Base-by-base conservation (phyloP, 139 green algal genomes). In the Closterium sp. region DNA sequence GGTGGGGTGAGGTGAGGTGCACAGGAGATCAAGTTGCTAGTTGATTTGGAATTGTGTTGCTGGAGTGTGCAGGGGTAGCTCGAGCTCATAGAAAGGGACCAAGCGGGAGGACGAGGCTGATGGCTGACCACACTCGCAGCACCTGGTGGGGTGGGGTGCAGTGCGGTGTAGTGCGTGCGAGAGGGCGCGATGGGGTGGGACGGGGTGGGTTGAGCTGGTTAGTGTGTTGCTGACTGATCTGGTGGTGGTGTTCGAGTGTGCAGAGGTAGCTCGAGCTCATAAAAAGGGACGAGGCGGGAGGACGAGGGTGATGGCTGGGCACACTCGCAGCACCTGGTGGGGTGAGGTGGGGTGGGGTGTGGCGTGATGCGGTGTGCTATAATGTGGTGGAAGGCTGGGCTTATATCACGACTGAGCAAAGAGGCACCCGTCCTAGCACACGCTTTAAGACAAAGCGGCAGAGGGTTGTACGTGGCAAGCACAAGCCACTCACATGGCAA, bases 1-100 rank as follows among this genome's bases (percentile, higher is more conserved):
- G 31, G 29, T 89, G 28, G 27, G 22, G 30, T 28, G 24, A 4
- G 87, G 87, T 38, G 32, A 3, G 32, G 32, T 38, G 2, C 2
- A 3, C 3, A 7, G 32, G 32, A 7, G 32, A 38, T 38, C 3
- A 3, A 2, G 2, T 38, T 38, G 32, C 32, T 38, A 38, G 2
- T 38, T 3, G 32, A 38, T 2, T 3, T 38, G 32, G 2, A 38
- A n/a, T n/a, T n/a, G n/a, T n/a, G n/a, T n/a, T 50, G 38, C 38
- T 50, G 38, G 38, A 50, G 38, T 50, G 38, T 79, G 17, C 62
- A 79, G 17, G 13, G 62, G 62, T 7, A 98, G 91, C 38, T 97
- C 96, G 27, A 99, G 93, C 94, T 99, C 97, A 93, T 98, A 98
- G 91, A 98, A 99, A 70, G 96, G 94, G 21, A 95, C 89, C 11